These are phyloP conservation scores for Talinum fruticosum DNA, from an alignment of 148 eudicot genomes.

Conservation along the genomic window DNA sequence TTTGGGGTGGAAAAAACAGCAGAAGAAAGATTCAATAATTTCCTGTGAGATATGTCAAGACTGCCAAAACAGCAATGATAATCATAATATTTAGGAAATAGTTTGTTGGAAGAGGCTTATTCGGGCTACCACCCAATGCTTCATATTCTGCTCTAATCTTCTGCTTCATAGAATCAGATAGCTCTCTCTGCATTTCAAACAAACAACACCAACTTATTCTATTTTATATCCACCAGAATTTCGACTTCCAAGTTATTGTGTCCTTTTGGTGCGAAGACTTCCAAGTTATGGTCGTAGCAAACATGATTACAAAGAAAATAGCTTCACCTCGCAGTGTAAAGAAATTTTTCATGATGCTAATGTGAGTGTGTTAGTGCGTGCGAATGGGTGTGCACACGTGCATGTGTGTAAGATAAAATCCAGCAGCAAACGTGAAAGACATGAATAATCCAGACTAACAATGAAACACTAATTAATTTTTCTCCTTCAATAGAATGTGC, in stretches of 20 bases:
- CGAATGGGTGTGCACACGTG: neutral
- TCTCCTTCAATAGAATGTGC: too few relatives aligned
- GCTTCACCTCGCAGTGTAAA: slow-evolving; percentile 54
- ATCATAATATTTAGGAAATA: slow-evolving; percentile 91
- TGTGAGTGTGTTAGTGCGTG: too few relatives aligned
- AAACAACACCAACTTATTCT: slow-evolving; percentile 45
- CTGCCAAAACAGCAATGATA: slow-evolving; percentile 75
- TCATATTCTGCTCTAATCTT: slow-evolving; percentile 87
- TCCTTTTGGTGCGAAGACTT: too few relatives aligned
- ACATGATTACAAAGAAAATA: slow-evolving; percentile 34
- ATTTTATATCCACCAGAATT: slow-evolving; percentile 39
- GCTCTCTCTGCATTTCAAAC: slow-evolving; percentile 80
- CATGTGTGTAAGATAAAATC: neutral
- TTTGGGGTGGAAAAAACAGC: neutral
- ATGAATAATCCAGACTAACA: neutral
- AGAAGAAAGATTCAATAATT: slow-evolving; percentile 29
- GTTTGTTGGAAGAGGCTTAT: slow-evolving; percentile 88
- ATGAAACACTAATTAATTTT: neutral
- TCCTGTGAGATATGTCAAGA: slow-evolving; percentile 64
- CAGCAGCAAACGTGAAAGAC: neutral
- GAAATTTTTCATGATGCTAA: slow-evolving; percentile 31
- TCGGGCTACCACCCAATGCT: slow-evolving; percentile 86
- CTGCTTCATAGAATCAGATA: slow-evolving; percentile 80
- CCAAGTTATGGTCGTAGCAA: slow-evolving; percentile 34
- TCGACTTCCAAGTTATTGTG: slow-evolving; percentile 45